These are phyloP conservation scores for Microcera coccophila DNA, from an alignment of 2,329 filamentous ascomycete species.

Conservation along the genomic window DNA sequence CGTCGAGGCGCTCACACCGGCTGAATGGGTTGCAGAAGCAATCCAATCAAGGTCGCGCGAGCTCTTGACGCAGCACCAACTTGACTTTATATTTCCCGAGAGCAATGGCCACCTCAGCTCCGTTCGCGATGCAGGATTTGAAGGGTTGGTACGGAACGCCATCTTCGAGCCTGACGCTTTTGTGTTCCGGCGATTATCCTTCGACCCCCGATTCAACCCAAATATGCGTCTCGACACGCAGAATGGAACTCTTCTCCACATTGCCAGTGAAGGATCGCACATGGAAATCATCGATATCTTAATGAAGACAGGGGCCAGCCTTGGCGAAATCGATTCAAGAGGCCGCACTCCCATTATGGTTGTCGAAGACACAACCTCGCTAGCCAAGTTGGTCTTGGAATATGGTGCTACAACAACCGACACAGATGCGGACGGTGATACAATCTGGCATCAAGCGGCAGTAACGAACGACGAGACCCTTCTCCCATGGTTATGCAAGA, in stretches of 20 bases:
- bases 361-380: conserved; percentile 23
- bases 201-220: conserved; percentile 31
- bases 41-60: conserved; percentile 12
- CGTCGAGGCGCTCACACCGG: background rate
- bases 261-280: conserved; percentile 25
- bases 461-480: conserved; percentile 29
- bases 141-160: conserved; percentile 19
- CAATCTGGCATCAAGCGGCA: conserved; percentile 38
- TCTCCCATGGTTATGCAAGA: conserved; percentile 28
- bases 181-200: conserved; percentile 25
- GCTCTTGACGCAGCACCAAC: conserved; percentile 13
- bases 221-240: conserved; percentile 17
- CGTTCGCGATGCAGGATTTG: conserved; percentile 19
- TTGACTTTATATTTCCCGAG: conserved; percentile 12
- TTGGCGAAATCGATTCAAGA: conserved; percentile 24
- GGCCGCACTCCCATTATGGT: conserved; percentile 37
- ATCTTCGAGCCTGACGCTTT: conserved; percentile 25
- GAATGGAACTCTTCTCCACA: conserved; percentile 29
- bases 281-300: conserved; percentile 28
- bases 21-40: conserved; percentile 4
- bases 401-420: conserved; percentile 28
- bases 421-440: conserved; percentile 30
- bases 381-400: conserved; percentile 26
- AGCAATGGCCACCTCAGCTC: conserved; percentile 4
- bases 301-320: conserved; percentile 24